Base-by-base conservation (phyloP, 768 basidiomycete species). In the Harrya chromipes region DNA sequence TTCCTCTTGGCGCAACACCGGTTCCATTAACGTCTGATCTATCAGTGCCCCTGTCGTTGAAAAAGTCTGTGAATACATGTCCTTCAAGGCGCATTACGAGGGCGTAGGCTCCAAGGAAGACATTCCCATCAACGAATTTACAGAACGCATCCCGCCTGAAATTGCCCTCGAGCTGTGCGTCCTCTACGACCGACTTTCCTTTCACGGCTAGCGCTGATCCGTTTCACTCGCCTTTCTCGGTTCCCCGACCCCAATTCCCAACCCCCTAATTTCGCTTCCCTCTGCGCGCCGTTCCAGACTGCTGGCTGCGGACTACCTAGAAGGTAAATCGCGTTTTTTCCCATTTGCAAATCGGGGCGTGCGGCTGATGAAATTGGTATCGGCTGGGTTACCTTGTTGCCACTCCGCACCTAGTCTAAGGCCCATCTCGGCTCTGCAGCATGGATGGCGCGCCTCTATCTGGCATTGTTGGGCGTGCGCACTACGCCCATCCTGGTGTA, bases 41-140 rank as follows among this genome's bases (percentile, higher is more conserved):
- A 26, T 34, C 54, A 83, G 83, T 26, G 83, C 76, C 9, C 78
- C 86, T 21, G 84, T 95, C 31, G 81, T 90, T 2, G 90, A 94
- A 69, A 94, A 91, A 63, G 74, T 95, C 45, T 77, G 91, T 36
- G 94, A 97, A 67, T 97, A 92, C 63, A 88, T 95, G 72, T 73
- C 80, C 27, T 94, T 87, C 75, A 94, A 88, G 70, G 73, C 82
- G 1, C 77, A 91, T 52, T 92, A 90, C 63, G 82, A 85, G 53
- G 77, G 78, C n/a, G 74, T 72, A 2, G 80, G 78, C 1, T 71
- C 81, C 7, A 90, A 84, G 55, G 90, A 93, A 58, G 89, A 92
- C 42, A 72, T 88, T 19, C 90, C 92, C 4, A 62, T 80, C 2
- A 72, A 77, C 19, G 93, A 97, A 57, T 86, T 93, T 55, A 68